These are phyloP conservation scores for Cladophialophora exuberans DNA, from an alignment of 2,329 filamentous ascomycete genomes.

Conservation along the genomic window DNA sequence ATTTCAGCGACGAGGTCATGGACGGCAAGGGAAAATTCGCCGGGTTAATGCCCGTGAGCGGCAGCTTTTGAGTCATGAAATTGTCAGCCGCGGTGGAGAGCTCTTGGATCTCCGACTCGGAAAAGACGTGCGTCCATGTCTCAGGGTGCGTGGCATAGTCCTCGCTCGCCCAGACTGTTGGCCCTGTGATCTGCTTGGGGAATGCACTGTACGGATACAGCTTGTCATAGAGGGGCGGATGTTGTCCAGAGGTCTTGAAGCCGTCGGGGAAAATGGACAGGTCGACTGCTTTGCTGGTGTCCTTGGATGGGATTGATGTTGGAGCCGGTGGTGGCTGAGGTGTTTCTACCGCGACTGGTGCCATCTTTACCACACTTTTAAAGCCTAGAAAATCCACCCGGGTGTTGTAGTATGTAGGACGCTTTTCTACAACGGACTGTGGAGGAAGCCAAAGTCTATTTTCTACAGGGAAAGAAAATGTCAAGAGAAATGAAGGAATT, in stretches of 20 bases:
- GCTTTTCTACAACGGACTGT: too few species aligned
- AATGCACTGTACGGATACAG: conserved; percentile 71
- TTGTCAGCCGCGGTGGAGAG: conserved; percentile 68
- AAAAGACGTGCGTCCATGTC: conserved; percentile 74
- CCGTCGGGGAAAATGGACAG: conserved; percentile 61
- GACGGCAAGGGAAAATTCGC: conserved; percentile 64
- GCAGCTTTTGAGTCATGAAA: conserved; percentile 67
- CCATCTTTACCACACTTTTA: conserved; percentile 13
- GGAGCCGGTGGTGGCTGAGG: conserved; percentile 1
- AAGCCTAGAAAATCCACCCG: too few species aligned
- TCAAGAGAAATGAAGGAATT: too few species aligned
- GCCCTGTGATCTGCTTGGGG: conserved; percentile 70
- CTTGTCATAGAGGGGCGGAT: conserved; percentile 67
- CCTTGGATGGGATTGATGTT: background rate
- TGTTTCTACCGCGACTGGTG: conserved; percentile 22
- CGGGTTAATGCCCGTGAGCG: conserved; percentile 72
- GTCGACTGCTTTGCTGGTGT: conserved; percentile 22
- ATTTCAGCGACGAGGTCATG: conserved; percentile 56
- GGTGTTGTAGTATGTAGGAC: too few species aligned
- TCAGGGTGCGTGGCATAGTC: conserved; percentile 67
- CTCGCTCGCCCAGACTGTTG: conserved; percentile 71
- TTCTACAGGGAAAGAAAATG: too few species aligned
- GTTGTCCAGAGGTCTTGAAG: conserved; percentile 72
- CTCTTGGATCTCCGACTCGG: conserved; percentile 67
- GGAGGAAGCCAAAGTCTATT: too few species aligned